A percentile compares a stretch with the other conserved stretches of the same genome.
These are phyloP conservation scores for Quillaja saponaria DNA, from an alignment of 306 rosid genomes.

Conservation along the genomic window DNA sequence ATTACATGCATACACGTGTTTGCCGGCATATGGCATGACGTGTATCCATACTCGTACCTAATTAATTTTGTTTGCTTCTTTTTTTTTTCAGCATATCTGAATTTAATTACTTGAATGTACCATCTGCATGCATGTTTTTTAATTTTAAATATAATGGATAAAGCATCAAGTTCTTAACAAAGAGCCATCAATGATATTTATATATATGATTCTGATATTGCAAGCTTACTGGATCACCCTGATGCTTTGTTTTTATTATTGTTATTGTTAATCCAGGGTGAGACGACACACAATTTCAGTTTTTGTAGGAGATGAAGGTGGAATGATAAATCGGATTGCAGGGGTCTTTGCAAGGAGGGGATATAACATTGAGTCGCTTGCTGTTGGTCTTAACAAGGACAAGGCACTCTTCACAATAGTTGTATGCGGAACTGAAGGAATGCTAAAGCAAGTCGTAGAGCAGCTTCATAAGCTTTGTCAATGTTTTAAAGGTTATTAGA, in stretches of 20 bases:
- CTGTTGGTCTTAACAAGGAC: constrained; percentile 79
- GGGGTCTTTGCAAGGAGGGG: constrained; percentile 85
- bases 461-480: constrained; percentile 81
- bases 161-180: too few species aligned
- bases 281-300: constrained; percentile 76
- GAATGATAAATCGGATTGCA: constrained; percentile 80
- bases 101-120: too few species aligned
- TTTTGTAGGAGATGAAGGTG: constrained; percentile 85
- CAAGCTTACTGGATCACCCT: constrained; percentile 4
- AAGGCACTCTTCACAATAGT: constrained; percentile 77
- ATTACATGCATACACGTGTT: too few species aligned
- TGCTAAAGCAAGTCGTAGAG: constrained; percentile 65
- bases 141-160: too few species aligned
- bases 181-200: too few species aligned
- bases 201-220: constrained; percentile 1
- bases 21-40: too few species aligned
- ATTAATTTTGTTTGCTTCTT: too few species aligned
- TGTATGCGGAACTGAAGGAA: constrained; percentile 65
- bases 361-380: constrained; percentile 76
- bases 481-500: constrained; percentile 56
- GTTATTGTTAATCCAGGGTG: constrained; percentile 38
- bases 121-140: too few species aligned
- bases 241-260: neutral
- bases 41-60: too few species aligned
- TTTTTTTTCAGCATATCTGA: too few species aligned